Evolutionary conservation across 805 yeast species (phyloP), one percentile per base, ranked within the genome.

Genomic region (Ogataea haglerorum): DNA sequence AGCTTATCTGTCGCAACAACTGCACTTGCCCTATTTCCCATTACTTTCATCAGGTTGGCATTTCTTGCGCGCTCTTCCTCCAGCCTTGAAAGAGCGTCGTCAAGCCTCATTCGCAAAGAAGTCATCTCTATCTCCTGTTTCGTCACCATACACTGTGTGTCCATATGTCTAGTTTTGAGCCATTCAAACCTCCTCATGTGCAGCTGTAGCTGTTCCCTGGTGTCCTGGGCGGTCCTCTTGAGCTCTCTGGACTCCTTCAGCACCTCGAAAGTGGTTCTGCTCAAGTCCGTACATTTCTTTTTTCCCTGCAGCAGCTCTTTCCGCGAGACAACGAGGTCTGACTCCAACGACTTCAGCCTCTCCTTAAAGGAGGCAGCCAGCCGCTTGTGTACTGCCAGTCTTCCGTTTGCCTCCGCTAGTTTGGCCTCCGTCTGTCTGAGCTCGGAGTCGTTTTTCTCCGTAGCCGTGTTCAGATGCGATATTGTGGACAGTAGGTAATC

Each of bases 51-150:
- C 6, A 67, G 45, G n/a, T 55, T 52, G 2, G 40, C 23, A 2
- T 59, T 65, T 38, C 61, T 67, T 10, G 70, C 56, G 39, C 69
- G 72, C 46, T 73, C 76, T 40, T 72, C 78, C 7, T 73, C 69
- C 29, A 73, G 56, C 34, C 69, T 61, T 1, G 76, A 75, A 8
- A 75, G 64, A 17, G 67, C 58, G 40, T 70, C 70, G 52, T 72
- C 70, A 5, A 70, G 46, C 36, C 63, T 68, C 26, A 58, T 43
- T 42, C 60, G 64, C 24, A 69, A 47, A 19, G 56, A 52, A 13
- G 56, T 57, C 13, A 69, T 61, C 15, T 68, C 49, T 9, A 46
- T 43, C 13, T 38, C 41, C 18, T 45, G 45, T 36, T 45, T 49
- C 7, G 31, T 47, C 2, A 37, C 10, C 10, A 49, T 42, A 18